Evolutionary conservation across 208 protist species (phyloP).

Genomic region (Trypanosoma theileri): DNA sequence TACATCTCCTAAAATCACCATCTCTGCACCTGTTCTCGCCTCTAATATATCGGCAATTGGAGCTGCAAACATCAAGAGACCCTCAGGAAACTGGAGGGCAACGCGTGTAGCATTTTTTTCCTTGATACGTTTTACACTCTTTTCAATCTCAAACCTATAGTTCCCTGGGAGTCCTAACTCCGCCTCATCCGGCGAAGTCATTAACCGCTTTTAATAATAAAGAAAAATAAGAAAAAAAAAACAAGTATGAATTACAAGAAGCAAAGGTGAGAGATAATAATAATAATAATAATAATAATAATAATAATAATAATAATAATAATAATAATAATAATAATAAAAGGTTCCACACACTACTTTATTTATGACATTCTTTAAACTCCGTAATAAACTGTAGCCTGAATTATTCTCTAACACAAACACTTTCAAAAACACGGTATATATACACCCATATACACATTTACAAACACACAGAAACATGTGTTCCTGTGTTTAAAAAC

Average conservation of each 20-base stretch:
- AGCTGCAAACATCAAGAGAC: conserved; percentile 96
- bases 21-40: conserved; percentile 83
- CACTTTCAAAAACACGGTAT: no score
- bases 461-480: no score
- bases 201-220: neutral
- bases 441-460: no score
- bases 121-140: conserved; percentile 95
- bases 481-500: no score
- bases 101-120: conserved; percentile 89
- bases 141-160: conserved; percentile 99
- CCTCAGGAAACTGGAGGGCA: conserved; percentile 99
- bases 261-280: conserved; percentile 1
- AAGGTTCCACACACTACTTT: no score
- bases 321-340: neutral
- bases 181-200: conserved; percentile 20
- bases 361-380: no score
- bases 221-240: conserved; percentile 4
- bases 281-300: neutral
- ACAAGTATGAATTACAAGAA: conserved; percentile 3
- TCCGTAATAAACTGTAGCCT: no score
- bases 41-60: conserved; percentile 97
- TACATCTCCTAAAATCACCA: conserved; percentile 98
- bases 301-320: no score
- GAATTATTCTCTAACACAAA: no score
- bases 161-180: conserved; percentile 91